A percentile compares a stretch with the other conserved stretches of the same genome.
Evolutionary conservation across 169 alveolate species (phyloP).

Genomic region (Sarcocystis neurona): DNA sequence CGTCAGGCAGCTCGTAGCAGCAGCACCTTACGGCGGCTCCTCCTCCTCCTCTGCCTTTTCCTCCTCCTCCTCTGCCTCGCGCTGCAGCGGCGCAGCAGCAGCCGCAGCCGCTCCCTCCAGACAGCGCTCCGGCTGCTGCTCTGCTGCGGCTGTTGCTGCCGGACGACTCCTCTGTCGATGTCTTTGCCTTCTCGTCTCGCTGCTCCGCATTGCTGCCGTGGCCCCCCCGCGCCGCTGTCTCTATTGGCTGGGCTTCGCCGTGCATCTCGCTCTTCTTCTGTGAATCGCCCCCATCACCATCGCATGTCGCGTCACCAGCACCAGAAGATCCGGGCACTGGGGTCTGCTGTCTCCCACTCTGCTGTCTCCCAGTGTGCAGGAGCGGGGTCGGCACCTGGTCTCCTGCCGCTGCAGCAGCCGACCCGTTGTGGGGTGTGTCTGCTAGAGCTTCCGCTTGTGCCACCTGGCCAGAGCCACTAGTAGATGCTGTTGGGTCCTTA

Average conservation of each 20-base stretch:
- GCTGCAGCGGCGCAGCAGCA: background rate
- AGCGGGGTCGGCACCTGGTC: too few species aligned
- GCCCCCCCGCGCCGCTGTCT: background rate
- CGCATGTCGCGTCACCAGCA: too few species aligned
- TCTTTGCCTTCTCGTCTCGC: background rate
- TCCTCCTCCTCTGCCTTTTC: background rate
- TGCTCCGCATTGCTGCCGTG: background rate
- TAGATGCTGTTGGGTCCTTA: too few species aligned
- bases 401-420: too few species aligned
- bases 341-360: too few species aligned
- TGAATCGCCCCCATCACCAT: too few species aligned
- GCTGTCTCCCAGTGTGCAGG: too few species aligned
- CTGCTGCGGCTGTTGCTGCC: background rate
- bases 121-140: too few species aligned
- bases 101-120: background rate
- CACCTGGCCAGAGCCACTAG: too few species aligned
- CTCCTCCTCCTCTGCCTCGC: background rate
- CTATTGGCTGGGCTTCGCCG: background rate
- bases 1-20: slow-evolving; percentile 56
- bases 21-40: background rate
- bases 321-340: too few species aligned
- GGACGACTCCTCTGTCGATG: background rate
- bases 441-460: too few species aligned
- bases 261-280: background rate
- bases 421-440: too few species aligned